These are phyloP conservation scores for Debaryomyces sp. DNA, from an alignment of 1,139 yeast genomes.

Conservation along the genomic window DNA sequence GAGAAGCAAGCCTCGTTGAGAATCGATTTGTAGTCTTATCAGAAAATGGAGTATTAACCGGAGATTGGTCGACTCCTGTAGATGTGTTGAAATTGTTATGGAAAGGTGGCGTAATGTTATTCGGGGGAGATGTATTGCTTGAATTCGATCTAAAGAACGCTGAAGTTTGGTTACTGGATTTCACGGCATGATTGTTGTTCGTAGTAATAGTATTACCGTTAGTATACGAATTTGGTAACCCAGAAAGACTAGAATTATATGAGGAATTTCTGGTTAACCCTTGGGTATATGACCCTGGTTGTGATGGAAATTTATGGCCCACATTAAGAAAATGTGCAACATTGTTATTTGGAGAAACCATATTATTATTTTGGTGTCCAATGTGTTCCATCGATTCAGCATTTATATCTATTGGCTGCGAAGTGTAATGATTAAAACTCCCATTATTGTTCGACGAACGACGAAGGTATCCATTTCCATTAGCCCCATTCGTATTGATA, in stretches of 20 bases:
- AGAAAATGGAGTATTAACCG: conserved; percentile 12
- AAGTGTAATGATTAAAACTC: conserved; percentile 2
- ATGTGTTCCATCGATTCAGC: conserved; percentile 1
- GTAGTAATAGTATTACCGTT: background rate
- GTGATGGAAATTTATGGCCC: conserved; percentile 4
- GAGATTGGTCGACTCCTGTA: conserved; percentile 2
- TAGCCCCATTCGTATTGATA: conserved; percentile 9
- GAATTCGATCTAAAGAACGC: conserved; percentile 16
- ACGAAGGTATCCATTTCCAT: conserved; percentile 3
- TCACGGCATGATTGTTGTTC: conserved; percentile 4
- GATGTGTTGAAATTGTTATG: background rate
- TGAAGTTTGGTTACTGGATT: conserved; percentile 5
- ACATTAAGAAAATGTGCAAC: conserved; percentile 12
- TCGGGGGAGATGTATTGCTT: conserved; percentile 18
- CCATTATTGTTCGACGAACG: conserved; percentile 1
- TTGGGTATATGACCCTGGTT: conserved; percentile 2
- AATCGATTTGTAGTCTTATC: conserved; percentile 15
- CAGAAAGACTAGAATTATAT: background rate
- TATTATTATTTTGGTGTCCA: background rate
- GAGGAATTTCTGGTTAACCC: background rate
- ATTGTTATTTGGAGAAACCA: conserved; percentile 9
- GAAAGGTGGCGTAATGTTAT: background rate
- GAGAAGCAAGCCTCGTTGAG: conserved; percentile 19
- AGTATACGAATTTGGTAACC: background rate
- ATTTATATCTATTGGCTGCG: conserved; percentile 20